These are phyloP conservation scores for Trypethelium eluteriae DNA, from an alignment of 495 filamentous ascomycete genomes.

Conservation along the genomic window DNA sequence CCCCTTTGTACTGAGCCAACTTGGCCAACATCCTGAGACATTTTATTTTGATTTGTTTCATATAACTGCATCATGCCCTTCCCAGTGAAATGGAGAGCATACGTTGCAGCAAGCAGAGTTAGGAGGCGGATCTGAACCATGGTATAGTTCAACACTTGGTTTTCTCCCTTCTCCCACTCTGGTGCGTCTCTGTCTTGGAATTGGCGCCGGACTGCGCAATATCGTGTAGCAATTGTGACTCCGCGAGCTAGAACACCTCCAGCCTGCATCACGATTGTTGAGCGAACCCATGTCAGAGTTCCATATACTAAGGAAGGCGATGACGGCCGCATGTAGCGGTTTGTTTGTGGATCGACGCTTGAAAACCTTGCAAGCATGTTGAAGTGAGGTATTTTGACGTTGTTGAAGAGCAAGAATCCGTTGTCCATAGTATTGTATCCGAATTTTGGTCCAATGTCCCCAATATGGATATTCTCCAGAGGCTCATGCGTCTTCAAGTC, in stretches of 20 bases:
- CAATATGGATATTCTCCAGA: constrained; percentile 60
- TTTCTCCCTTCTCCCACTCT: constrained; percentile 49
- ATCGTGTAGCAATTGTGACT: constrained; percentile 66
- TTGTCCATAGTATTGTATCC: constrained; percentile 60
- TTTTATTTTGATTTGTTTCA: constrained; percentile 55
- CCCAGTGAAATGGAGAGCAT: constrained; percentile 67
- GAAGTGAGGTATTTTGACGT: constrained; percentile 59
- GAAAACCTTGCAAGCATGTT: constrained; percentile 64
- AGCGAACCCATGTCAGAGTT: constrained; percentile 64
- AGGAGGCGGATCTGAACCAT: constrained; percentile 67
- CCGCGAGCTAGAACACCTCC: constrained; percentile 62
- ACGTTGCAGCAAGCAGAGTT: constrained; percentile 63
- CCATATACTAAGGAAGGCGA: constrained; percentile 61
- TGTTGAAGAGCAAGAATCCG: constrained; percentile 64
- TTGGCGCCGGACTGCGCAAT: constrained; percentile 60
- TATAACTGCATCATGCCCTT: constrained; percentile 61
- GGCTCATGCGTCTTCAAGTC: constrained; percentile 63
- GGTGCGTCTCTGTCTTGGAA: constrained; percentile 61
- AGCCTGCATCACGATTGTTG: constrained; percentile 60
- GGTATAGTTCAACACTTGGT: constrained; percentile 65
- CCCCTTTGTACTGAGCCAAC: constrained; percentile 42
- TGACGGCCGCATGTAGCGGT: constrained; percentile 55
- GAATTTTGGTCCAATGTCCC: constrained; percentile 57
- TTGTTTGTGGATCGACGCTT: constrained; percentile 51
- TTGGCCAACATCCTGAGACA: constrained; percentile 42